These are phyloP conservation scores for Podospora pseudoanserina DNA, from an alignment of 495 filamentous ascomycete genomes.

Conservation along the genomic window DNA sequence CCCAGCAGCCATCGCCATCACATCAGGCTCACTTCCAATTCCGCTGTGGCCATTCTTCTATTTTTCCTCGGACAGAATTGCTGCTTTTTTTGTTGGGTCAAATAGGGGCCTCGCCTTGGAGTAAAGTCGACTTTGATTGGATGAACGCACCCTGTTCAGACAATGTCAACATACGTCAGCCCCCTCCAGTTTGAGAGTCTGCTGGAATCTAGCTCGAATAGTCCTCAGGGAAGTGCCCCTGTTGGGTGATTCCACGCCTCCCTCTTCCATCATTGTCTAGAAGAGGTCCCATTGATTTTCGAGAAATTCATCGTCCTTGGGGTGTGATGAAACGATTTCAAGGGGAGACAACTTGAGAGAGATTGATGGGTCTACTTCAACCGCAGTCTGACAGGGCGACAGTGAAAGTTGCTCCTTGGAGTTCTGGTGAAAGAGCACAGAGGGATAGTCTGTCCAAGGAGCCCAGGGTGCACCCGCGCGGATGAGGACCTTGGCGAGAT, in stretches of 20 bases:
- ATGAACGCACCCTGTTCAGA: not conserved
- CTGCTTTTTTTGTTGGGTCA: not conserved
- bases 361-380: not conserved
- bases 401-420: not conserved
- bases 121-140: not conserved
- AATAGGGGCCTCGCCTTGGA: not conserved
- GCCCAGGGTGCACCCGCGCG: not conserved
- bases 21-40: not conserved
- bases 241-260: too few relatives aligned
- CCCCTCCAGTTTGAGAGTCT: too few relatives aligned
- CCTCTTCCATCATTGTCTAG: too few relatives aligned
- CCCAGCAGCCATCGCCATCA: too few relatives aligned
- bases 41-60: not conserved
- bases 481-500: not conserved
- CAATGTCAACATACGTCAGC: not conserved
- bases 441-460: not conserved
- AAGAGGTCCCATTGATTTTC: not conserved
- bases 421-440: not conserved
- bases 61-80: not conserved
- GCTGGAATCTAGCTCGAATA: too few relatives aligned
- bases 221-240: too few relatives aligned
- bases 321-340: not conserved
- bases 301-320: not conserved
- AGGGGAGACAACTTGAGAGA: not conserved
- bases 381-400: not conserved